Conservation (phyloP, 78 protist species). For the Emiliania huxleyi region DNA sequence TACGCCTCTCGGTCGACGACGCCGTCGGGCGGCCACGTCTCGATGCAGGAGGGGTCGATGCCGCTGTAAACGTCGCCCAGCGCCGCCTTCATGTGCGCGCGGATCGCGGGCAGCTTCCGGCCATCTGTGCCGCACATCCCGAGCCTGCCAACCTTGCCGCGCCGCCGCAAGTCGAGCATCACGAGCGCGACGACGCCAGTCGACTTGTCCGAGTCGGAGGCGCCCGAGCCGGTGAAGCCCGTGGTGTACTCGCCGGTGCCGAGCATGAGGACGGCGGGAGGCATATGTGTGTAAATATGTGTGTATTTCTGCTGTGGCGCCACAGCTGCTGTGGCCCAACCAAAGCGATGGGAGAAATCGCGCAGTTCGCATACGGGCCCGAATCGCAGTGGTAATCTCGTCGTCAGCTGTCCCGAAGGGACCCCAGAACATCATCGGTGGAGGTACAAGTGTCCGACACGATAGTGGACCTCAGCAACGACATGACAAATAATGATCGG, state of each 20-base stretch:
- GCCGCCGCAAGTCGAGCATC: constrained; percentile 41
- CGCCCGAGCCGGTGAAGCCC: constrained; percentile 31
- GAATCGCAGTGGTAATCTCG: no score
- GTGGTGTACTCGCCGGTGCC: constrained; percentile 71
- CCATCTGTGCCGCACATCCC: constrained; percentile 52
- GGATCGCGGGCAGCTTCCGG: constrained; percentile 33
- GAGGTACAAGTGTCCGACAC: no score
- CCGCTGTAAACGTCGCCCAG: constrained; percentile 30
- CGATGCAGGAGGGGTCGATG: not conserved
- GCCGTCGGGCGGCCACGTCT: constrained; percentile 34
- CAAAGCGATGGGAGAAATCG: no score
- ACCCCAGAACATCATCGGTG: no score
- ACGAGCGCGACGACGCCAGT: constrained; percentile 55
- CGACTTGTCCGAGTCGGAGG: constrained; percentile 38
- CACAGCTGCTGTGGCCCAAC: no score
- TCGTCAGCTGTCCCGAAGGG: no score
- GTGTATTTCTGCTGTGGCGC: no score
- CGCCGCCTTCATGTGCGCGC: constrained; percentile 33
- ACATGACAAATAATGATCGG: no score
- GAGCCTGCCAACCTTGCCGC: constrained; percentile 23
- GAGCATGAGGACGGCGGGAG: not conserved
- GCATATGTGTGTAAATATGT: no score
- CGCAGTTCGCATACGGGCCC: no score
- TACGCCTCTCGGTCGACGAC: constrained; percentile 37
- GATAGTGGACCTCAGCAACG: no score